Evolutionary conservation across 768 basidiomycete genomes (phyloP).

Genomic region (Postia placenta): DNA sequence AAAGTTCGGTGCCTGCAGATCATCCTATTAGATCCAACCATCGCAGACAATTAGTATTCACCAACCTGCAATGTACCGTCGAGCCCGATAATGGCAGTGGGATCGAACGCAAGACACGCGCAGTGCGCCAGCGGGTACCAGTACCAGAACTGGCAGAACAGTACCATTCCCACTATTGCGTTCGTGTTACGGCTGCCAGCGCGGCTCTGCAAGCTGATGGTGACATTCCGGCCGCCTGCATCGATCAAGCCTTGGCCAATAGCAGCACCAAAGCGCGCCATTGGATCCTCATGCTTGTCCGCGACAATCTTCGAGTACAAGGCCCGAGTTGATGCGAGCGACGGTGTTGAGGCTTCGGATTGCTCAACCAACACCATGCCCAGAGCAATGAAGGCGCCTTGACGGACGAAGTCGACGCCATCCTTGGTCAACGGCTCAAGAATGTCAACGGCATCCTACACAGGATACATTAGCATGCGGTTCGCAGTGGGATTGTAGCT

Average conservation of each 20-base stretch:
- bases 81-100: conserved; percentile 91
- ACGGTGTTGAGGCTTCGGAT: conserved; percentile 84
- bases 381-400: conserved; percentile 92
- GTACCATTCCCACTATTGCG: conserved; percentile 94
- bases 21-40: not conserved
- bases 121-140: conserved; percentile 98
- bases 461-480: not conserved
- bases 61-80: conserved; percentile 79
- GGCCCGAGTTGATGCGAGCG: conserved; percentile 73
- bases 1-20: conserved; percentile 78
- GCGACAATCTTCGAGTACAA: conserved; percentile 84
- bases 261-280: conserved; percentile 96
- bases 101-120: conserved; percentile 87
- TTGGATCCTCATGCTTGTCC: conserved; percentile 98
- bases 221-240: conserved; percentile 94
- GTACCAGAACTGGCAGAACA: conserved; percentile 99
- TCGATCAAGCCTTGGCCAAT: conserved; percentile 96
- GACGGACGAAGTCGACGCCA: conserved; percentile 95
- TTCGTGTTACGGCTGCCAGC: conserved; percentile 91
- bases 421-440: conserved; percentile 98
- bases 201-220: conserved; percentile 88
- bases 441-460: conserved; percentile 90
- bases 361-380: conserved; percentile 98
- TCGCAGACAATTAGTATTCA: not conserved
- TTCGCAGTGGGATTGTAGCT: not conserved